A percentile compares a stretch with the other conserved stretches of the same genome.
phyloP scores from a whole-genome alignment of 2,329 filamentous ascomycete species.

The Chaetomium sp. region DNA sequence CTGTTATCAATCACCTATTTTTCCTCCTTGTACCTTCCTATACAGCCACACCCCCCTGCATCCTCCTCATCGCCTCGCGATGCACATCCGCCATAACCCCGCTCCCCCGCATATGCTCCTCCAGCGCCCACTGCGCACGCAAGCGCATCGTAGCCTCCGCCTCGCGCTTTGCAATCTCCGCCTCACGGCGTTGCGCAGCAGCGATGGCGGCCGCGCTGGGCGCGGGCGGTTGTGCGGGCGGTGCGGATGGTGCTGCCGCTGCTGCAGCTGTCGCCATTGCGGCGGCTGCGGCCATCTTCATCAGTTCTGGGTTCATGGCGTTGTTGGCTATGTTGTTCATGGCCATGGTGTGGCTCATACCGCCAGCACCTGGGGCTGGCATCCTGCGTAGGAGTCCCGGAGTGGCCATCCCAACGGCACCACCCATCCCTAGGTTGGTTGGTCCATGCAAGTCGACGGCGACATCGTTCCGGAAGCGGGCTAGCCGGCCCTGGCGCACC shows the following conservation, averaged over 20 bases:
- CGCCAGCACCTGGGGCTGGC: too few species aligned
- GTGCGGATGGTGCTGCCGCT: too few species aligned
- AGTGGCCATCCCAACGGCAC: too few species aligned
- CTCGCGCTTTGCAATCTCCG: constrained; percentile 51
- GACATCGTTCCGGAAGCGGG: constrained; percentile 60
- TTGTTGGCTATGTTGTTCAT: constrained; percentile 48
- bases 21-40: neutral
- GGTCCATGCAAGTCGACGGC: constrained; percentile 52
- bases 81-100: constrained; percentile 71
- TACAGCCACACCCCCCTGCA: constrained; percentile 51
- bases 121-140: constrained; percentile 51
- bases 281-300: constrained; percentile 53
- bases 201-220: too few species aligned
- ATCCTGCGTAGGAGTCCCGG: too few species aligned
- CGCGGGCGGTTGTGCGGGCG: too few species aligned
- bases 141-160: constrained; percentile 29
- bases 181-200: constrained; percentile 44
- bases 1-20: too few species aligned
- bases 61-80: constrained; percentile 68
- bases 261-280: too few species aligned
- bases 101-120: constrained; percentile 64
- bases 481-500: constrained; percentile 52
- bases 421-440: constrained; percentile 12
- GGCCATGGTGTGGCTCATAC: constrained; percentile 24
- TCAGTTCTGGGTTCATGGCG: constrained; percentile 39